Percentiles rank a stretch among this genome's conserved stretches.
Conservation (phyloP, 2,329 filamentous ascomycete genomes). For the Stemphylium lycopersici region DNA sequence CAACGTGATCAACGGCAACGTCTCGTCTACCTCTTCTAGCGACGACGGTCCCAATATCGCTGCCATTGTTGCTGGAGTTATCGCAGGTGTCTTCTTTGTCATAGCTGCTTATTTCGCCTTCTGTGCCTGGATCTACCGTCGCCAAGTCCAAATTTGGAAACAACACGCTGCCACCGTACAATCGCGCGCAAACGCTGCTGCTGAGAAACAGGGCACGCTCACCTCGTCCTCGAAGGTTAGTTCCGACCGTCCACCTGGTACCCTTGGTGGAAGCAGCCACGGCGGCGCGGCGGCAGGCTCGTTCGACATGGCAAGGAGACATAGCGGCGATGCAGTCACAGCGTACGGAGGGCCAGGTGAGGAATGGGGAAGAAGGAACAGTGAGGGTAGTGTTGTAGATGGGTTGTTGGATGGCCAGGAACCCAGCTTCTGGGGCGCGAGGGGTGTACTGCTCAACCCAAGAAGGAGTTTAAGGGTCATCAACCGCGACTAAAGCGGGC, state of each 20-base stretch:
- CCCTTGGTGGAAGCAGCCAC: conserved; percentile 21
- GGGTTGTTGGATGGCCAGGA: conserved; percentile 68
- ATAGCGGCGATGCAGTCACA: conserved; percentile 16
- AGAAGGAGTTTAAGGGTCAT: conserved; percentile 72
- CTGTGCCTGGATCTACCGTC: conserved; percentile 75
- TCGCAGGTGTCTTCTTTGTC: conserved; percentile 70
- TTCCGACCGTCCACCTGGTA: conserved; percentile 28
- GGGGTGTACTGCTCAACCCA: conserved; percentile 68
- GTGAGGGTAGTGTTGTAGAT: conserved; percentile 58
- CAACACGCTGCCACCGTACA: conserved; percentile 71
- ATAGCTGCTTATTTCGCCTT: conserved; percentile 70
- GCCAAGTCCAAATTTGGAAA: conserved; percentile 73
- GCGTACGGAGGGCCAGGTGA: conserved; percentile 28
- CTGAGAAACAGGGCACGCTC: conserved; percentile 46
- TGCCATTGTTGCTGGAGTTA: conserved; percentile 63
- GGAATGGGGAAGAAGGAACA: conserved; percentile 45
- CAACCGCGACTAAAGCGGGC: conserved; percentile 58
- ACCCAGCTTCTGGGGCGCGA: conserved; percentile 70
- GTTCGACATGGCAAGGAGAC: conserved; percentile 24
- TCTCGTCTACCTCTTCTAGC: conserved; percentile 17
- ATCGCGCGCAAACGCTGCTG: conserved; percentile 56
- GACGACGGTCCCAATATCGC: conserved; percentile 55
- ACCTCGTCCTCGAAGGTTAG: conserved; percentile 34
- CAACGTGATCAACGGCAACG: conserved; percentile 42
- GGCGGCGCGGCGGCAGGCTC: conserved; percentile 24